phyloP scores from a whole-genome alignment of 768 basidiomycete genomes.

The Kwoniella bestiolae region DNA sequence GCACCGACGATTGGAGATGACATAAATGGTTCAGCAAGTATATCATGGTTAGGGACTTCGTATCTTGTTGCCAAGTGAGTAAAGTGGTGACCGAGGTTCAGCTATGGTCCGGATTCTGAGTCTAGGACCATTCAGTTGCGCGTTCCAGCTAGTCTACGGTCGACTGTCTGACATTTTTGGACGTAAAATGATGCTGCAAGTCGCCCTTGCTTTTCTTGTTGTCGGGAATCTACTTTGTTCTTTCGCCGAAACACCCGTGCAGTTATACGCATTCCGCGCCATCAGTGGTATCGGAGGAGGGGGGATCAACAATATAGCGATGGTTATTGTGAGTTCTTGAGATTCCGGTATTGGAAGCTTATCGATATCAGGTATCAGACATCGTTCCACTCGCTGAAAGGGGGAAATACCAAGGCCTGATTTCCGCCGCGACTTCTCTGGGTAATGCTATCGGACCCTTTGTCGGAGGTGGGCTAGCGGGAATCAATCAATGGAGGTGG shows the following conservation, averaged over 20 bases:
- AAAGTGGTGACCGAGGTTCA: not conserved
- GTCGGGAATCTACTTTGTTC: constrained; percentile 54
- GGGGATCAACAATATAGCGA: constrained; percentile 53
- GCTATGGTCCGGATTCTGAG: not conserved
- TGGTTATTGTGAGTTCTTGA: constrained; percentile 47
- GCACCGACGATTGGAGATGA: constrained; percentile 49
- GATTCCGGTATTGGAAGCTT: not conserved
- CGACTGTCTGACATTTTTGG: constrained; percentile 51
- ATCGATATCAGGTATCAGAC: constrained; percentile 37
- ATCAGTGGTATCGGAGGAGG: constrained; percentile 55
- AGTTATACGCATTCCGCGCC: constrained; percentile 51
- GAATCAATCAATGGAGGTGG: constrained; percentile 50
- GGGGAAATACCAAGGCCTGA: constrained; percentile 49
- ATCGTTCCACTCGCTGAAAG: constrained; percentile 49
- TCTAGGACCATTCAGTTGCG: constrained; percentile 28
- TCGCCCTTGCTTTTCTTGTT: constrained; percentile 47
- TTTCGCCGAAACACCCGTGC: constrained; percentile 50
- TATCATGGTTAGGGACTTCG: constrained; percentile 53
- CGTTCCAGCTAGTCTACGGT: constrained; percentile 51
- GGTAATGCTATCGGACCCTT: constrained; percentile 51
- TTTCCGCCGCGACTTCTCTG: constrained; percentile 30
- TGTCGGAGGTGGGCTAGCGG: constrained; percentile 38
- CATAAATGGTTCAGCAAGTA: constrained; percentile 33
- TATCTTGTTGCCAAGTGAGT: constrained; percentile 46
- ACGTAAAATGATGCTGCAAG: constrained; percentile 50